Conservation (phyloP, 768 basidiomycete genomes). For the Mycena chlorophos region DNA sequence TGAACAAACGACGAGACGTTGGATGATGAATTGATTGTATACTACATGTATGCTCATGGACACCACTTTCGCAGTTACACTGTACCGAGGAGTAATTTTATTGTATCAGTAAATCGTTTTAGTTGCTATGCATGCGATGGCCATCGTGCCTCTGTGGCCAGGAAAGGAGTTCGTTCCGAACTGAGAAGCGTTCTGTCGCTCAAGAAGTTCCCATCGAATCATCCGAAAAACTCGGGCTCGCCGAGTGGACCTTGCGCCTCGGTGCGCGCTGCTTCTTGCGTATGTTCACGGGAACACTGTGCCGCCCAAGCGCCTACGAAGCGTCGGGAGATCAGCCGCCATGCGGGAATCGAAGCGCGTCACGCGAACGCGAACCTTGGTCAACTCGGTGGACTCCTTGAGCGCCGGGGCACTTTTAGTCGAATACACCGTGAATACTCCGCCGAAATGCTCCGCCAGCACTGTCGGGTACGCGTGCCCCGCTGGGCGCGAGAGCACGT, state of each 20-base stretch:
- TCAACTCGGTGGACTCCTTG: slow-evolving; percentile 63
- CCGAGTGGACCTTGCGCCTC: not conserved
- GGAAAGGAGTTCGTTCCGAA: too few relatives aligned
- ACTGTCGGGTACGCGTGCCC: slow-evolving; percentile 40
- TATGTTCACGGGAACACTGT: slow-evolving; percentile 4
- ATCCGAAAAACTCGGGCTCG: too few relatives aligned
- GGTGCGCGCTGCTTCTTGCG: not conserved
- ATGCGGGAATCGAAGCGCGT: not conserved
- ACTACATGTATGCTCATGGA: slow-evolving; percentile 2
- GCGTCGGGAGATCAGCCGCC: not conserved
- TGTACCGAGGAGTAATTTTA: not conserved
- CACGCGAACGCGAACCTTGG: slow-evolving; percentile 46
- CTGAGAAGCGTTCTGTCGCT: too few relatives aligned
- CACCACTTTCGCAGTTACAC: not conserved
- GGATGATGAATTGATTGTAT: not conserved
- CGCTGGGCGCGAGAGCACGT: slow-evolving; percentile 48
- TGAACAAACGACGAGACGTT: too few relatives aligned
- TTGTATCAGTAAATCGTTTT: not conserved
- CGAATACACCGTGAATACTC: slow-evolving; percentile 63
- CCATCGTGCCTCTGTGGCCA: too few relatives aligned
- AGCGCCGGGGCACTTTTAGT: slow-evolving; percentile 74
- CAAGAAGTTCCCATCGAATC: too few relatives aligned
- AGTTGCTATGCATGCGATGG: not conserved
- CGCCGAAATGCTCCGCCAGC: slow-evolving; percentile 66
- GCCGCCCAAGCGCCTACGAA: not conserved